Conservation (phyloP, 345 rosid genomes). For the Salix purpurea region DNA sequence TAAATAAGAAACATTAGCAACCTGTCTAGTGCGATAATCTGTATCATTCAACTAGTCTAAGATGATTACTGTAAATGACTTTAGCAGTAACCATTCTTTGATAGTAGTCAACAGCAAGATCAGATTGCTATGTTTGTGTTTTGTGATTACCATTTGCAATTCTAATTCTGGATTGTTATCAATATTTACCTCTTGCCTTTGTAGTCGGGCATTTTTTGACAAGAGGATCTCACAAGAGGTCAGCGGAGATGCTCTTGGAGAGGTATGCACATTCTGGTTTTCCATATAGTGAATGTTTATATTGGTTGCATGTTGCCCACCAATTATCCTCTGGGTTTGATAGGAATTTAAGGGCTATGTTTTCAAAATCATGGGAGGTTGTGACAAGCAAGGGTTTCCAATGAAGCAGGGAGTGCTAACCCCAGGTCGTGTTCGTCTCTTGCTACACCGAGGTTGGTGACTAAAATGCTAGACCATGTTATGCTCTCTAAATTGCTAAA, state of each 20-base stretch:
- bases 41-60: neutral
- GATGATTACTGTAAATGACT: neutral
- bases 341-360: conserved; percentile 85
- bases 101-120: neutral
- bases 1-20: neutral
- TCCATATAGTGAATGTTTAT: neutral
- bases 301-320: neutral
- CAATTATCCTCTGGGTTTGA: neutral
- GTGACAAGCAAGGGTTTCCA: conserved; percentile 93
- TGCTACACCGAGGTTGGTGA: conserved; percentile 61
- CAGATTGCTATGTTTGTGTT: neutral
- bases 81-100: neutral
- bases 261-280: conserved; percentile 30
- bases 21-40: neutral
- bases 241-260: conserved; percentile 70
- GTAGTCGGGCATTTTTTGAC: conserved; percentile 59
- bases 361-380: conserved; percentile 88
- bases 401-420: conserved; percentile 94
- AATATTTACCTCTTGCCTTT: neutral
- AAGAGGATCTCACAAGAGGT: conserved; percentile 83
- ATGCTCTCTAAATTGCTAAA: neutral
- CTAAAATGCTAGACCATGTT: neutral
- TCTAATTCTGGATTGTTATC: neutral
- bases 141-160: neutral
- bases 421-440: conserved; percentile 87